Base-by-base conservation (phyloP, 352 stramenopile genomes). In the Aphanomyces cochlioides region DNA sequence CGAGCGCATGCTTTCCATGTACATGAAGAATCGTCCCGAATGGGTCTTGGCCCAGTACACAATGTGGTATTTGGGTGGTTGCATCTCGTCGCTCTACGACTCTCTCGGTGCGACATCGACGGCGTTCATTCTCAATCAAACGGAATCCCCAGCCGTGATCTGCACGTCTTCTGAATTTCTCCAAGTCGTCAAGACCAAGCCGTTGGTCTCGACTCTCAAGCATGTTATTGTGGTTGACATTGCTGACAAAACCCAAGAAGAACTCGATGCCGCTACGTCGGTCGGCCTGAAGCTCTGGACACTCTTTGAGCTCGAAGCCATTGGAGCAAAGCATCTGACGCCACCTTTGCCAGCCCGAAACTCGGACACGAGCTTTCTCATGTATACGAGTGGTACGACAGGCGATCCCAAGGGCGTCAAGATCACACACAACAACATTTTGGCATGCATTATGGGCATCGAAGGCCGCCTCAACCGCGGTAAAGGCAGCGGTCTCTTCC, bases 21-120 rank as follows among this genome's bases (percentile, higher is more conserved):
- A 95, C 78, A 89, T 90, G 72, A 92, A 85, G 67, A 98, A 98
- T 73, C 89, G 85, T 45, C 79, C 90, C 41, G 90, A 98, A 72
- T 97, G 90, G 85, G 74, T 92, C 28, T 73, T 98, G 43, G 81
- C 76, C 2, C 90, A 97, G 67, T 89, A 96, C 69, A 89, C 84
- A 3, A 78, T 79, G 17, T 96, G 95, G 68, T 77, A 77, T 56
- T 69, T 93, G 53, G 77, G 77, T 43, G 81, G 88, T 38, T 73
- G 81, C 1, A 91, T 89, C 3, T 90, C 92, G 47, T 89, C 89
- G 12, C 80, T 97, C 47, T 98, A 78, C 64, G 73, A 78, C 34
- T 72, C 73, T 41, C 57, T 78, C n/a, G 73, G 73, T 38, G 37
- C 67, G 19, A 66, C 72, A 7, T 71, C 73, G 38, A 74, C 72